Evolutionary conservation across 805 yeast species (phyloP).

Genomic region (Cyberlindnera veronae): DNA sequence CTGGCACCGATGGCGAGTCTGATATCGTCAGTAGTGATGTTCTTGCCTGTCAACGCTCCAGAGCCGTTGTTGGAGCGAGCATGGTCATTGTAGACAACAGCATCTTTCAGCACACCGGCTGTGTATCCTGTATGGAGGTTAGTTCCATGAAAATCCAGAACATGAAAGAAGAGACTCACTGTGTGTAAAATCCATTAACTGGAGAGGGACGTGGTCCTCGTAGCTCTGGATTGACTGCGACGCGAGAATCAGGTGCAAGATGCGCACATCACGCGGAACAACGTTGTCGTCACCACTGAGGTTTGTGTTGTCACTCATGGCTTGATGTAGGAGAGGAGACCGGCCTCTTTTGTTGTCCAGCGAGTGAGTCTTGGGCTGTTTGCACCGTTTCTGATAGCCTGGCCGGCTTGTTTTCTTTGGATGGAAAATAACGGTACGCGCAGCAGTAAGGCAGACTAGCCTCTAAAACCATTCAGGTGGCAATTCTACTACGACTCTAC

Average conservation of each 20-base stretch:
- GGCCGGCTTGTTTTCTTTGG: background rate
- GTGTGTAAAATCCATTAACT: constrained; percentile 95
- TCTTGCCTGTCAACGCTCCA: constrained; percentile 37
- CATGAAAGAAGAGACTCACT: constrained; percentile 31
- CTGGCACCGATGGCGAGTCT: constrained; percentile 90
- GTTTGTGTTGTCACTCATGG: constrained; percentile 7
- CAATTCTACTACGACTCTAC: too few species aligned
- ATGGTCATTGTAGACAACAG: constrained; percentile 84
- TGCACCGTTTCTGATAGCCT: background rate
- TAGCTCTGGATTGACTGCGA: constrained; percentile 89
- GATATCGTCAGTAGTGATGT: constrained; percentile 82
- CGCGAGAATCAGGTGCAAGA: constrained; percentile 86
- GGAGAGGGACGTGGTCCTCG: constrained; percentile 94
- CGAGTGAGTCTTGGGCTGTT: background rate
- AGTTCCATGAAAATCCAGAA: background rate
- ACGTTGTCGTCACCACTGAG: constrained; percentile 28
- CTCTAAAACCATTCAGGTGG: too few species aligned
- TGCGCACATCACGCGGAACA: constrained; percentile 83
- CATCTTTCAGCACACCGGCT: constrained; percentile 81
- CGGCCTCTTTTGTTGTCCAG: background rate
- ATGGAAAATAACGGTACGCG: too few species aligned
- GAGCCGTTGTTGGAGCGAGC: constrained; percentile 45
- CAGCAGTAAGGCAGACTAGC: too few species aligned
- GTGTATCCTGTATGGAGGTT: constrained; percentile 58
- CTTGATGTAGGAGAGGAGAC: background rate